A percentile compares a stretch with the other conserved stretches of the same genome.
phyloP scores from a whole-genome alignment of 768 basidiomycete genomes.

The Phaeotremella fagi region DNA sequence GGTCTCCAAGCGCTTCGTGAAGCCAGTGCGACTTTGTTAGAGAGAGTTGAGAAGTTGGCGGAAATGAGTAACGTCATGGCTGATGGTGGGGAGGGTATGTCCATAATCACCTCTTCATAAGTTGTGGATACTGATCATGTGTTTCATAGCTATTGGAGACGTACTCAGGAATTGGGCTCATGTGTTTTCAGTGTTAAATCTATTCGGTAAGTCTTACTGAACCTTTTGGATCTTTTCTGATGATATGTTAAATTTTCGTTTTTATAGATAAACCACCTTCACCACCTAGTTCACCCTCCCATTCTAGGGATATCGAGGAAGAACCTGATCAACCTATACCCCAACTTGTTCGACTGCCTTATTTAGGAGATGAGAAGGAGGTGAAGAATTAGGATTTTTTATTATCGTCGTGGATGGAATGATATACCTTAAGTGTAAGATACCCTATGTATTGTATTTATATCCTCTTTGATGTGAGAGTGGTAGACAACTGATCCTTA shows the following conservation, averaged over 20 bases:
- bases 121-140: not conserved
- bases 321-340: conserved; percentile 34
- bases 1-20: conserved; percentile 44
- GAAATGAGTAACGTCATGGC: conserved; percentile 49
- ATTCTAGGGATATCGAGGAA: conserved; percentile 8
- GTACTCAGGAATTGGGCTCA: conserved; percentile 50
- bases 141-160: conserved; percentile 46
- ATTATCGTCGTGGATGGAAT: too few species aligned
- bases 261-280: conserved; percentile 14
- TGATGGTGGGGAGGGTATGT: conserved; percentile 50
- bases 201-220: conserved; percentile 40
- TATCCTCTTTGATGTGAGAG: too few species aligned
- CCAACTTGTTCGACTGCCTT: conserved; percentile 37
- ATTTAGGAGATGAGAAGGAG: conserved; percentile 14
- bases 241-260: not conserved
- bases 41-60: conserved; percentile 45
- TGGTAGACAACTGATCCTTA: too few species aligned
- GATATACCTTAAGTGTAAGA: too few species aligned
- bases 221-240: not conserved
- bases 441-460: too few species aligned
- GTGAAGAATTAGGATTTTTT: not conserved
- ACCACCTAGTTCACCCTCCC: not conserved
- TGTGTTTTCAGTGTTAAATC: conserved; percentile 48
- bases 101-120: not conserved
- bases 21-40: conserved; percentile 38